Evolutionary conservation across 2,329 filamentous ascomycete species (phyloP), one percentile per base, ranked within the genome.

Genomic region (Fusarium albosuccineum): DNA sequence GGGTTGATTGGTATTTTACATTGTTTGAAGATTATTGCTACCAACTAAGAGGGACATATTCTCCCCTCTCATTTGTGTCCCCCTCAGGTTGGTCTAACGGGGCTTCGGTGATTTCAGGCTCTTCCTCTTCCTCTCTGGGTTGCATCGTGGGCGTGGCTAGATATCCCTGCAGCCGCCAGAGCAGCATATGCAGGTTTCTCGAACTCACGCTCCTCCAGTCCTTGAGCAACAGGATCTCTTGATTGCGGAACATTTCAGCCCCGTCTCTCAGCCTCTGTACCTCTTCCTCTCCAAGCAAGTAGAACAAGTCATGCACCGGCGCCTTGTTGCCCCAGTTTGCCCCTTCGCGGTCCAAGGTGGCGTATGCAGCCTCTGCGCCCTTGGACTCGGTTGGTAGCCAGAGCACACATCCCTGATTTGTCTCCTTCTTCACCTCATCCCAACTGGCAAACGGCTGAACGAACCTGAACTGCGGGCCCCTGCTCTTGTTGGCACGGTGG

Each of bases 121-220:
- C 22, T 22, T 33, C 30, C 5, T 33, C 30, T 22, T 33, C 30
- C 9, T 33, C 30, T 9, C 9, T 5, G 22, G 41, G 11, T 33
- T 29, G 22, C 36, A 57, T 22, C 34, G 64, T 40, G 6, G 67
- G 54, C 22, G 67, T 49, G 14, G 70, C 71, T 22, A 87, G 46
- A 68, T 86, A 90, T 1, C 86, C 86, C 62, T 89, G 85, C 9
- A 90, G 73, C 63, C 83, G 85, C 87, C 87, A 90, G 8, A 90
- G 77, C 54, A 82, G 78, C 56, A 82, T 58, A 73, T 87, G 85
- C 45, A 87, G 49, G 13, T 79, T 74, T 22, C 80, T 72, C 8
- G 82, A 84, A 37, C 78, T 76, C 44, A 67, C 63, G 70, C 77
- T 68, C 76, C 78, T 62, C 76, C 78, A 73, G 37, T 74, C 71